Percentiles rank a stretch among this genome's conserved stretches.
These are phyloP conservation scores for Clarireedia paspali DNA, from an alignment of 2,329 filamentous ascomycete species.

Conservation along the genomic window DNA sequence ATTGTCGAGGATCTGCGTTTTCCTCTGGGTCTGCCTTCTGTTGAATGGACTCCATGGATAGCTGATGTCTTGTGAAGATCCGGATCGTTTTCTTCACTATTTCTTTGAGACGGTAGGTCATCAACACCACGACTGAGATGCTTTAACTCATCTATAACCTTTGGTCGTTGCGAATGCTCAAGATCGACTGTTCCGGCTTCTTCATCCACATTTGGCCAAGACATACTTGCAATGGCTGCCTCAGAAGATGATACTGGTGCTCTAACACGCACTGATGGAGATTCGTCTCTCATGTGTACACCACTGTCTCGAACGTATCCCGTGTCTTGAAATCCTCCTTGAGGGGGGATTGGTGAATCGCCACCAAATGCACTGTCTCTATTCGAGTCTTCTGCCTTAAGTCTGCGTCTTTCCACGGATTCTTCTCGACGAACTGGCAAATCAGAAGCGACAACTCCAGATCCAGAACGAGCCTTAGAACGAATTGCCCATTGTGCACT, in stretches of 20 bases:
- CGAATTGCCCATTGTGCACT: neutral
- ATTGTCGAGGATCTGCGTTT: constrained; percentile 14
- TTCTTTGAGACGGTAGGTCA: constrained; percentile 14
- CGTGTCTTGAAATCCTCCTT: constrained; percentile 17
- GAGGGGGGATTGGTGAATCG: constrained; percentile 37
- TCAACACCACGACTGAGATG: constrained; percentile 10
- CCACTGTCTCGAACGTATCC: constrained; percentile 42
- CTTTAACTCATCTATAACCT: constrained; percentile 10
- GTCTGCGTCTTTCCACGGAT: constrained; percentile 9
- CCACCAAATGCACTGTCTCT: constrained; percentile 43
- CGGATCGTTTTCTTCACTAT: constrained; percentile 12
- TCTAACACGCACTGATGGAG: constrained; percentile 25
- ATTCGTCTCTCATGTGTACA: constrained; percentile 44
- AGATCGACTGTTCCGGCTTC: constrained; percentile 36
- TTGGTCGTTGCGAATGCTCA: constrained; percentile 28
- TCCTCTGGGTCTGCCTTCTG: neutral
- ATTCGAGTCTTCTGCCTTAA: constrained; percentile 26
- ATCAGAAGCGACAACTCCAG: constrained; percentile 17
- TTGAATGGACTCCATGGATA: constrained; percentile 13
- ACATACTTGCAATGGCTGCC: constrained; percentile 31
- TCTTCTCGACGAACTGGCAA: constrained; percentile 25
- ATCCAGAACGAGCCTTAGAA: constrained; percentile 4
- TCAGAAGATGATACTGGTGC: constrained; percentile 25
- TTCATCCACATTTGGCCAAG: constrained; percentile 37
- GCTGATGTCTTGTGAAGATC: constrained; percentile 19